phyloP scores from a whole-genome alignment of 225 moss, liverwort and hornwort species.

The Physcomitrellopsis africana region DNA sequence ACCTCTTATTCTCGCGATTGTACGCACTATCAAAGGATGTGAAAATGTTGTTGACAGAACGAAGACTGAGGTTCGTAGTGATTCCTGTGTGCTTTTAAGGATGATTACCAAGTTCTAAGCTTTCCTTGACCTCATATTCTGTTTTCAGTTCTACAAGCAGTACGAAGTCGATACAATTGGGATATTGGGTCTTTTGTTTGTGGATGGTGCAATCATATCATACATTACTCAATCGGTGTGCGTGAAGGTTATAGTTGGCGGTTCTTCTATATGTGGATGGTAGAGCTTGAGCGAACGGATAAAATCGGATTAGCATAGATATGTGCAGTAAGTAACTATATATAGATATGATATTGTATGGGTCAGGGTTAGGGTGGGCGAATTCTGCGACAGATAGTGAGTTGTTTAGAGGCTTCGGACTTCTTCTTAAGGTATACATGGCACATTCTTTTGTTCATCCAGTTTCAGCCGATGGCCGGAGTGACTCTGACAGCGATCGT shows the following conservation, averaged over 20 bases:
- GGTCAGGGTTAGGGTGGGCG: neutral
- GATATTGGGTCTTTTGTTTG: too few species aligned
- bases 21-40: conserved; percentile 83
- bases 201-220: too few species aligned
- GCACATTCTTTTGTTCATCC: neutral
- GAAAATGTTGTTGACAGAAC: conserved; percentile 75
- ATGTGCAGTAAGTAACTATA: neutral
- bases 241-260: too few species aligned
- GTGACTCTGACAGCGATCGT: conserved; percentile 6
- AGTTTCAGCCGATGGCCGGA: neutral
- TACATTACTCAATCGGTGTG: too few species aligned
- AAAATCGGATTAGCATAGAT: too few species aligned
- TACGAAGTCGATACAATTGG: too few species aligned
- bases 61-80: conserved; percentile 68
- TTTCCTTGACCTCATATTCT: too few species aligned
- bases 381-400: neutral
- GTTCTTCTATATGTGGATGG: too few species aligned
- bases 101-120: neutral
- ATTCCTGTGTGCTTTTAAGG: neutral
- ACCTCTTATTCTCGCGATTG: conserved; percentile 84
- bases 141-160: too few species aligned
- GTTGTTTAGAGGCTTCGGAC: neutral
- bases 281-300: too few species aligned
- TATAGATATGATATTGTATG: neutral
- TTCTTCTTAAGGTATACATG: neutral